Base-by-base conservation (phyloP, 2,329 filamentous ascomycete species). In the Ascochyta clinopodiicola region DNA sequence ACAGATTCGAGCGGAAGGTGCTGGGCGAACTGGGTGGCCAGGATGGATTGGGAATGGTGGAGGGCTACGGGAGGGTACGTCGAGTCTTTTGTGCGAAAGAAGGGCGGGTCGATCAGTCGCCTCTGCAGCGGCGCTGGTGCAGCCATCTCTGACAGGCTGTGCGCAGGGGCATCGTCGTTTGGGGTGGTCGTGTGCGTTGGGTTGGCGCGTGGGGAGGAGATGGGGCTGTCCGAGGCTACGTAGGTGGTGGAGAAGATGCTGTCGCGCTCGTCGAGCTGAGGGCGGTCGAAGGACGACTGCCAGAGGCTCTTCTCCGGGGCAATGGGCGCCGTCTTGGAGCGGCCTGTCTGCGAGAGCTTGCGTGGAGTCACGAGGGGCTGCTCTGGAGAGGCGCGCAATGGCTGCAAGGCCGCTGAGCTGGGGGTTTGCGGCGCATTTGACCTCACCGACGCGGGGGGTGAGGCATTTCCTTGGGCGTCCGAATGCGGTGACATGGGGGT, bases 161-260 rank as follows among this genome's bases (percentile, higher is more conserved):
- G 53, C 49, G 67, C 61, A 40, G 66, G 61, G 43, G 66, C 70
- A 71, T 75, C 62, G 60, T 73, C 59, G 57, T 59, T 40, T 29
- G 58, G 7, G 29, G 60, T 49, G 42, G 50, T 31, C 43, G 55
- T 61, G 57, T 55, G 59, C 51, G 66, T 53, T 48, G 71, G 62
- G 55, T 52, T 61, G 75, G 76, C 57, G 68, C 60, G 66, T 19
- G 73, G 73, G 9, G 75, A 75, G 22, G 72, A 67, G 17, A 68
- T 70, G 61, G 81, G 79, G 66, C 76, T 81, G 59, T 82, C 81
- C 49, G 81, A 79, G 56, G 79, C 77, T 1, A 82, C 74, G 70
- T 87, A 87, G 61, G 84, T 84, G 31, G 84, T 86, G 47, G 85
- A 84, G 67, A 86, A 87, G 69, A 87, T 87, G 72, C 81, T 85